phyloP scores from a whole-genome alignment of 176 grass and related monocot species.

The Avena insularis region DNA sequence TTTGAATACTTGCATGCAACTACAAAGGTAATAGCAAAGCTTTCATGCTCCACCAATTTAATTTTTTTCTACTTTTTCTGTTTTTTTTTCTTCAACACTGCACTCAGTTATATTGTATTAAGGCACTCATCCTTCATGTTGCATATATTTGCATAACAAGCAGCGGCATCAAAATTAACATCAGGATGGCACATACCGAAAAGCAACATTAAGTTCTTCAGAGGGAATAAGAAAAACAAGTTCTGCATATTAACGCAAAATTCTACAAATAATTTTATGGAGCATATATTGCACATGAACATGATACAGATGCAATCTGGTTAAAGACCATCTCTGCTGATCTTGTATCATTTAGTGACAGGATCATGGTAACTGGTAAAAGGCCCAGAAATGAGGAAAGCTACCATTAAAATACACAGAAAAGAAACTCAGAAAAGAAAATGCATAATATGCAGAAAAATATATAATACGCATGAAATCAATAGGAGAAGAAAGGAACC shows the following conservation, averaged over 20 bases:
- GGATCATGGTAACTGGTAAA: not conserved
- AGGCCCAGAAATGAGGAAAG: not conserved
- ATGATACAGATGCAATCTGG: not conserved
- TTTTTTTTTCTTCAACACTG: not conserved
- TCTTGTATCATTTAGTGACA: not conserved
- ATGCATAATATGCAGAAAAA: not conserved
- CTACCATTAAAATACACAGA: not conserved
- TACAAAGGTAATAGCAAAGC: constrained; percentile 3
- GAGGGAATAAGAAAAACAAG: not conserved
- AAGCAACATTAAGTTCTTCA: not conserved
- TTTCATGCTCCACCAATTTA: not conserved
- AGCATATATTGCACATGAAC: not conserved
- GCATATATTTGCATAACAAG: not conserved
- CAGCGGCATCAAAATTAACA: not conserved
- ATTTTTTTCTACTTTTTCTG: not conserved
- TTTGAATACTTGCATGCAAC: not conserved
- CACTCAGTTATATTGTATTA: constrained; percentile 1
- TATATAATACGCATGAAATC: not conserved
- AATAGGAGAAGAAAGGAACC: constrained; percentile 27
- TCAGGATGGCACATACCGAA: not conserved
- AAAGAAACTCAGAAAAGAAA: constrained; percentile 16
- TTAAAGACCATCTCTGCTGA: not conserved
- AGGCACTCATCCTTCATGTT: not conserved
- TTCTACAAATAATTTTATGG: not conserved
- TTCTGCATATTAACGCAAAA: not conserved